Evolutionary conservation across 805 yeast genomes (phyloP).

Genomic region (Vanderwaltozyma polyspora): DNA sequence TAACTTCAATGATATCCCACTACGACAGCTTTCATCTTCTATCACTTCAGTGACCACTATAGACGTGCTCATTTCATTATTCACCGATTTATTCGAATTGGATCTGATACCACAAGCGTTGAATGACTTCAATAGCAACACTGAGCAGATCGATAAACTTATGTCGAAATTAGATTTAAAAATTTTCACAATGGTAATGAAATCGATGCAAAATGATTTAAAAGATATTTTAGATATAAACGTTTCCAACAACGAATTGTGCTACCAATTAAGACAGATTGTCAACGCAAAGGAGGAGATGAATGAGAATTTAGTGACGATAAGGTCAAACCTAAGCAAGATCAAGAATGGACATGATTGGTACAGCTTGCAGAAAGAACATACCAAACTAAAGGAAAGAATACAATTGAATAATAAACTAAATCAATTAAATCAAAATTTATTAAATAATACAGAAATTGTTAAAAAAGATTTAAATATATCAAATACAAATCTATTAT

Average conservation of each 20-base stretch:
- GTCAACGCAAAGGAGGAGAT: slow-evolving; percentile 8
- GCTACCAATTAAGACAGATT: slow-evolving; percentile 15
- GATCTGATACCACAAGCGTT: slow-evolving; percentile 18
- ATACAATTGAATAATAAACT: slow-evolving; percentile 8
- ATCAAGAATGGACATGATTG: slow-evolving; percentile 10
- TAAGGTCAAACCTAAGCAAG: slow-evolving; percentile 8
- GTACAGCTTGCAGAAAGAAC: slow-evolving; percentile 9
- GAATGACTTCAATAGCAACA: slow-evolving; percentile 12
- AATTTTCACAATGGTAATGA: slow-evolving; percentile 13
- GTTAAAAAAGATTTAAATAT: not conserved
- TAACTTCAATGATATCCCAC: slow-evolving; percentile 2
- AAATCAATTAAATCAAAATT: slow-evolving; percentile 6
- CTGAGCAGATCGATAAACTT: slow-evolving; percentile 9
- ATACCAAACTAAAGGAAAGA: slow-evolving; percentile 7
- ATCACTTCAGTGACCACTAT: slow-evolving; percentile 18
- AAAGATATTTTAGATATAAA: slow-evolving; percentile 23
- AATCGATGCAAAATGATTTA: slow-evolving; percentile 15
- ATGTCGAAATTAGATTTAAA: slow-evolving; percentile 20
- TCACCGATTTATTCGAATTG: slow-evolving; percentile 13
- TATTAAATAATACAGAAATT: slow-evolving; percentile 1
- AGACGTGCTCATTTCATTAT: slow-evolving; percentile 14
- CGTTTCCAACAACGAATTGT: slow-evolving; percentile 22
- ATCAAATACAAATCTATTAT: not conserved
- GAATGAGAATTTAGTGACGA: slow-evolving; percentile 10
- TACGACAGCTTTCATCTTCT: slow-evolving; percentile 11